These are phyloP conservation scores for Quercus tomentella DNA, from an alignment of 331 rosid species.

Conservation along the genomic window DNA sequence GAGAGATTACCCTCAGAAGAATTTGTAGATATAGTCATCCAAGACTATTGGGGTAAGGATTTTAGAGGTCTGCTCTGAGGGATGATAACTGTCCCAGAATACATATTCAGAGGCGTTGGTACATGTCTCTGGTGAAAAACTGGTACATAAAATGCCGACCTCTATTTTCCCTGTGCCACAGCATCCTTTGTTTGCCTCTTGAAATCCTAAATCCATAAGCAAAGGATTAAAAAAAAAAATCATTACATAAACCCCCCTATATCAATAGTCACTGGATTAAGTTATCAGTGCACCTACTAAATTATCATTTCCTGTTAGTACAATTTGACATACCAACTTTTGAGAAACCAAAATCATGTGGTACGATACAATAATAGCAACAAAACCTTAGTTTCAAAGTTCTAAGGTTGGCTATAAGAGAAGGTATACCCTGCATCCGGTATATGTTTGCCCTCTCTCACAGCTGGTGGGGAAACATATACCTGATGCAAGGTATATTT, in stretches of 20 bases:
- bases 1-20: slow-evolving; percentile 26
- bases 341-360: background rate
- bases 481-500: too few species aligned
- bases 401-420: too few species aligned
- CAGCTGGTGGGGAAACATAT: too few species aligned
- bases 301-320: too few species aligned
- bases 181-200: slow-evolving; percentile 53
- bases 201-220: slow-evolving; percentile 46
- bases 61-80: slow-evolving; percentile 36
- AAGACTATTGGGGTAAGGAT: slow-evolving; percentile 17
- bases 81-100: slow-evolving; percentile 81
- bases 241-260: background rate
- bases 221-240: background rate
- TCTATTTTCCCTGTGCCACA: slow-evolving; percentile 69
- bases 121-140: slow-evolving; percentile 23
- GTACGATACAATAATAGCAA: too few species aligned
- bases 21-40: slow-evolving; percentile 19
- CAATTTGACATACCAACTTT: too few species aligned
- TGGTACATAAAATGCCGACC: slow-evolving; percentile 45
- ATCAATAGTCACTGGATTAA: too few species aligned
- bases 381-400: too few species aligned
- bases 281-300: too few species aligned
- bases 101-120: slow-evolving; percentile 36
- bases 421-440: too few species aligned
- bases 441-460: too few species aligned